Evolutionary conservation across 148 eudicot species (phyloP), one percentile per base, ranked within the genome.

Genomic region (Rhododendron vialii): DNA sequence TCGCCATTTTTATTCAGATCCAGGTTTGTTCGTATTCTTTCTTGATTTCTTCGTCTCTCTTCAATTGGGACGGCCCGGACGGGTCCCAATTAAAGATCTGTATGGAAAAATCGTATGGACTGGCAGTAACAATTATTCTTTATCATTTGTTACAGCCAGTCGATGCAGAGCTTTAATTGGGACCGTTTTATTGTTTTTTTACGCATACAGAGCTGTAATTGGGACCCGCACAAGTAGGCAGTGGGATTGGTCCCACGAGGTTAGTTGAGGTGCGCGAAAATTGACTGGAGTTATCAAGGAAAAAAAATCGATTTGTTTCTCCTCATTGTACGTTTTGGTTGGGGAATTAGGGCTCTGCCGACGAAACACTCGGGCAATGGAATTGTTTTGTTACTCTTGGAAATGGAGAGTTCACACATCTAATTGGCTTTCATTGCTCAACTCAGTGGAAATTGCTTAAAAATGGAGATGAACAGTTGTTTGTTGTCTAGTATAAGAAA

Each of bases 1-100:
- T 92, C 73, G 95, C 93, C 38, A 48, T 89, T 82, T 95, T 94
- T 84, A 30, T 96, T 82, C 99, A 96, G 98, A 93, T 93, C 96
- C 99, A 96, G 99, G 96, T 94, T 28, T 65, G 8, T 10, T 83
- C 26, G 65, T 59, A 20, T 59, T 59, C n/a, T 22, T 77, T 45
- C 80, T 51, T 61, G 53, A 17, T 86, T 30, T 77, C 55, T n/a
- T 55, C 61, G 61, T 55, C 61, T 17, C 61, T 18, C 22, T 18
- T 55, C 61, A 17, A 3, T 55, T 17, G 4, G 57, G 18, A 14
- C 18, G 7, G 61, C 24, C 17, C 22, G 57, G 18, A 14, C 18
- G 7, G 61, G 61, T 55, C 22, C 61, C 61, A 18, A 18, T 17
- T 55, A 17, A 17, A 55, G 61, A 55, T 55, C 20, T 55, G 61